A percentile compares a stretch with the other conserved stretches of the same genome.
These are phyloP conservation scores for Monosporascus sp. DNA, from an alignment of 2,329 filamentous ascomycete species.

Conservation along the genomic window DNA sequence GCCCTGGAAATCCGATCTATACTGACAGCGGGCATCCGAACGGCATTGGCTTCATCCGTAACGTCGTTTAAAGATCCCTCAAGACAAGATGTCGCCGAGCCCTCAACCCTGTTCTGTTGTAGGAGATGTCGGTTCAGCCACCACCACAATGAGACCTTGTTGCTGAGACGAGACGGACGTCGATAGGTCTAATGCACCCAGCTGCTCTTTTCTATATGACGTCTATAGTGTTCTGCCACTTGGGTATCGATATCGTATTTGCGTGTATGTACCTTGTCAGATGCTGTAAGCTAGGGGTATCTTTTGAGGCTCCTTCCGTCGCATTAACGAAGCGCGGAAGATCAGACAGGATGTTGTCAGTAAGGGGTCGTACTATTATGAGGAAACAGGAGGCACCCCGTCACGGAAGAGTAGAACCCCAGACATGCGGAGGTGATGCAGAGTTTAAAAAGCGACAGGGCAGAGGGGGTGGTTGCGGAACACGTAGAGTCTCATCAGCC, in stretches of 20 bases:
- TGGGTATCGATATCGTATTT: conserved; percentile 13
- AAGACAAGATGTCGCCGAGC: background rate
- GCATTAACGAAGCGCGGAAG: conserved; percentile 28
- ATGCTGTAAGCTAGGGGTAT: background rate
- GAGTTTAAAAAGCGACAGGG: conserved; percentile 38
- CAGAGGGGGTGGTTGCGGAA: conserved; percentile 27
- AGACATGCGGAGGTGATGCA: conserved; percentile 31
- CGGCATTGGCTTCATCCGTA: conserved; percentile 33
- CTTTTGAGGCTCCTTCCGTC: conserved; percentile 18
- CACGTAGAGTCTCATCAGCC: conserved; percentile 25
- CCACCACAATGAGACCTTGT: conserved; percentile 8
- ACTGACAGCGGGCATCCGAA: conserved; percentile 48
- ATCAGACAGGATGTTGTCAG: conserved; percentile 31
- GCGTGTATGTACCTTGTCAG: conserved; percentile 6
- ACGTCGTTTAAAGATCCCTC: conserved; percentile 1
- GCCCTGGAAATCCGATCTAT: conserved; percentile 47
- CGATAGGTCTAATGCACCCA: conserved; percentile 10
- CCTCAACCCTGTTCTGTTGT: conserved; percentile 11
- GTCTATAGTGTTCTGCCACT: conserved; percentile 9
- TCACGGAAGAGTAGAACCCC: conserved; percentile 30
- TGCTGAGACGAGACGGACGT: conserved; percentile 10
- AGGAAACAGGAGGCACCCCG: conserved; percentile 30
- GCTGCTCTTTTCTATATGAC: conserved; percentile 4
- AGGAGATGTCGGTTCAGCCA: conserved; percentile 7
- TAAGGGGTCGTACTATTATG: conserved; percentile 26